Evolutionary conservation across 2,329 filamentous ascomycete genomes (phyloP), one percentile per base, ranked within the genome.

Genomic region (Aschersonia sp.): DNA sequence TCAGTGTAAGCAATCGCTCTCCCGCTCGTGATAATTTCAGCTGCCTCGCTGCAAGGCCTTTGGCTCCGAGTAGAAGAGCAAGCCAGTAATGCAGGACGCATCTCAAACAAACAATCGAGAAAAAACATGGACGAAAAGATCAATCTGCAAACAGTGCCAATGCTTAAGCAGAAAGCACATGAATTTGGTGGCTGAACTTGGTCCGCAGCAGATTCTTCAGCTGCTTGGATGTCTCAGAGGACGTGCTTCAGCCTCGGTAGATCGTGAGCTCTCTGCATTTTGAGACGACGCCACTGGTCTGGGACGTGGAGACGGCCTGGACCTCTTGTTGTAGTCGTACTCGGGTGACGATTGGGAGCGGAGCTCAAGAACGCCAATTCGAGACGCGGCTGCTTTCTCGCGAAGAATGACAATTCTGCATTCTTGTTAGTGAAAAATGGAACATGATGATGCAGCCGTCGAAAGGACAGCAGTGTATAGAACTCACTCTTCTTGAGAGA

Each of bases 401-500:
- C 72, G 72, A 51, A 76, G 64, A 52, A 73, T 63, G 32, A 64
- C 58, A 53, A 77, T 64, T 52, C 73, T 76, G 47, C 44, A n/a
- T 12, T 31, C 40, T 43, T 40, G 20, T 51, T 28, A 43, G 46
- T 43, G 12, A 40, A 6, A 12, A 5, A 5, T 30, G 40, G 43
- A 31, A 45, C 20, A 49, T 49, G 31, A 29, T 45, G 44, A 31
- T 9, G 42, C 29, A 45, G 31, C 10, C 43, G n/a, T 31, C 20
- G 7, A 9, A 20, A 5, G 7, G 10, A 20, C 20, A 5, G 31
- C 46, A 42, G 41, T 40, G 5, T 20, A 30, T 5, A 4, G 2
- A 32, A 65, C 75, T 61, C 69, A 80, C 76, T 82, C 75, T 54
- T 79, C 74, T 53, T 77, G 68, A 44, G 72, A 73, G 42, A 80